Base-by-base conservation (phyloP, 106 monocot genomes). In the Allium cepa region DNA sequence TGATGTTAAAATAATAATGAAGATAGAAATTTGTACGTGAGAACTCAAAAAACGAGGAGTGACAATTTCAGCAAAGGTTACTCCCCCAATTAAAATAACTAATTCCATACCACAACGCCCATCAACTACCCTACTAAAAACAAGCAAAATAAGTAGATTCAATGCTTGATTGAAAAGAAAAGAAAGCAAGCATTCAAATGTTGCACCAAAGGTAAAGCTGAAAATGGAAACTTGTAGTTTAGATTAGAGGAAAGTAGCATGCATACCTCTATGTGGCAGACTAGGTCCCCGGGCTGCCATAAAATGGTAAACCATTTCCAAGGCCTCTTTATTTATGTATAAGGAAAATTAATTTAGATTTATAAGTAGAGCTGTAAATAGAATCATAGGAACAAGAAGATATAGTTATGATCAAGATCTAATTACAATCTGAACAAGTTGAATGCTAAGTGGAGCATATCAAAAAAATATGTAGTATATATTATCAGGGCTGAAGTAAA, bases 371-470 rank as follows among this genome's bases (percentile, higher is more conserved):
- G 51, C 61, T 68, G 51, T 18, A 75, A 46, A 58, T 49, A 17
- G 22, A 22, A 22, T 22, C 22, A 22, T 22, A 22, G 22, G 49
- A n/a, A 26, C 16, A 47, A 62, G 27, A 59, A 76, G 47, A 56
- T 56, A 22, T 22, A 52, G 73, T 72, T 80, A 99, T 92, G 92
- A 99, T 68, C 97, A 87, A 69, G 97, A 92, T 87, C 90, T 82
- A 62, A 99, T 83, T 63, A 90, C 97, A 83, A 92, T 88, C 69
- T 99, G 97, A 52, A 99, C 89, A 77, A 99, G 89, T 2, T 92
- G 92, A 74, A 99, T 92, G 76, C 97, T 99, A 56, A 99, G 82
- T 79, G 97, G 97, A 22, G 97, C 97, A 71, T 99, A 92, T 70
- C 97, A 92, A 83, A 90, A 99, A 79, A 85, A 90, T 65, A 99